Base-by-base conservation (phyloP, 1,284 basidiomycete species). In the Cryptococcus wingfieldii region DNA sequence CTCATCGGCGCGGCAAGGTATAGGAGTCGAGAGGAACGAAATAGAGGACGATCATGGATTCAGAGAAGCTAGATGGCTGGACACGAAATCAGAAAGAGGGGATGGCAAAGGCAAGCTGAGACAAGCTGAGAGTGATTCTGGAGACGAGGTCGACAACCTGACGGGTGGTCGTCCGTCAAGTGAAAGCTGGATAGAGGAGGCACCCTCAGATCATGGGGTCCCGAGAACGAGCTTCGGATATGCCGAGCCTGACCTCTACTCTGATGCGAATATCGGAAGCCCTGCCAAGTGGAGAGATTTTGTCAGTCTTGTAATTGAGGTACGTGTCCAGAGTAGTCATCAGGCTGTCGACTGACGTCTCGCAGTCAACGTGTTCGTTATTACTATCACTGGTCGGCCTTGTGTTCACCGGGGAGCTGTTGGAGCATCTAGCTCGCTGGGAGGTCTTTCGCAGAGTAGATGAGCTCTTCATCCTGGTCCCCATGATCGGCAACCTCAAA, bases 391-490 rank as follows among this genome's bases (percentile, higher is more conserved):
- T 77, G 2, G 60, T 80, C 46, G 79, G 79, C 4, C 68, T 92
- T 50, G 80, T 94, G 47, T 89, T 96, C 70, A 91, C 91, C 1
- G 93, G 93, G 42, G 87, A 93, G 71, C 81, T 95, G 0, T 78
- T 97, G 39, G 88, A 92, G 69, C 85, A 86, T 68, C 86, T 94
- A 50, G 88, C 91, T 45, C 88, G 82, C 55, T 98, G 93, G 93
- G 82, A 81, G 56, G 91, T 93, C 43, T 95, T 98, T 83, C 81
- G 82, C 51, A 83, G 87, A 53, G 84, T 95, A 49, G 89, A 97
- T 80, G 94, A 98, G 74, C 85, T 98, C 55, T 94, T 98, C 68
- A 94, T 98, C 80, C 89, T 98, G 56, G 87, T 97, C 8, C 94
- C 95, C 12, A 93, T 96, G 65, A 80, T 98, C 23, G 75, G 95